Evolutionary conservation across 2,329 filamentous ascomycete genomes (phyloP), one percentile per base, ranked within the genome.

Genomic region (Botrytis elliptica): DNA sequence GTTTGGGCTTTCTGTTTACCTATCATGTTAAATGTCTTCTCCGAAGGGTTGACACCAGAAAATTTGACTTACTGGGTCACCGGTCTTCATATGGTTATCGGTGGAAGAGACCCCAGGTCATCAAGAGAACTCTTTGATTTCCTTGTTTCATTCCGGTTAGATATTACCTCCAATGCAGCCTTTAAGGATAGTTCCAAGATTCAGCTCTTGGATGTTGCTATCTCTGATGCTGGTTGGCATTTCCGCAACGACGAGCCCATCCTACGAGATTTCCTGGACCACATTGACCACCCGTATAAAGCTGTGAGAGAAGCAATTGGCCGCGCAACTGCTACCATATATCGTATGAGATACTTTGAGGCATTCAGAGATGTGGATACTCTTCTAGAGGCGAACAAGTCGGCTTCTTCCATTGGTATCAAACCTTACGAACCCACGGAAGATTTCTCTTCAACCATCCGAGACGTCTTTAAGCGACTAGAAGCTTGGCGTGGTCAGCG

Each of bases 121-220:
- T 91, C 91, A 4, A 94, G 92, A 85, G 95, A 97, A 77, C 87
- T 99, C 76, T 89, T 97, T 52, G 92, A 96, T 76, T 92, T 90
- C 82, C 86, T 99, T 33, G 89, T 92, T 65, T 89, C 91, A 71
- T 98, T 98, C 88, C 89, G 94, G 44, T 86, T 99, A 16, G 96
- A 99, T 81, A 95, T 98, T 91, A 86, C 89, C 9, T 98, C 95
- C 0, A 98, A 98, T 81, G 96, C 97, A 6, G 96, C 96, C 0
- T 99, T 99, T 87, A 99, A 99, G 82, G 97, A 99, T 82, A 97
- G 95, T 72, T 97, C 95, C 42, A 98, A 98, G 84, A 93, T 99
- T 25, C 92, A 96, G 77, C 85, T 99, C 44, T 86, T 99, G 29
- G 94, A 98, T 78, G 94, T 97, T 77, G 89, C 93, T 75, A 92